Percentiles rank a stretch among this genome's conserved stretches.
These are phyloP conservation scores for Macrophomina phaseolina DNA, from an alignment of 2,329 filamentous ascomycete genomes.

Conservation along the genomic window DNA sequence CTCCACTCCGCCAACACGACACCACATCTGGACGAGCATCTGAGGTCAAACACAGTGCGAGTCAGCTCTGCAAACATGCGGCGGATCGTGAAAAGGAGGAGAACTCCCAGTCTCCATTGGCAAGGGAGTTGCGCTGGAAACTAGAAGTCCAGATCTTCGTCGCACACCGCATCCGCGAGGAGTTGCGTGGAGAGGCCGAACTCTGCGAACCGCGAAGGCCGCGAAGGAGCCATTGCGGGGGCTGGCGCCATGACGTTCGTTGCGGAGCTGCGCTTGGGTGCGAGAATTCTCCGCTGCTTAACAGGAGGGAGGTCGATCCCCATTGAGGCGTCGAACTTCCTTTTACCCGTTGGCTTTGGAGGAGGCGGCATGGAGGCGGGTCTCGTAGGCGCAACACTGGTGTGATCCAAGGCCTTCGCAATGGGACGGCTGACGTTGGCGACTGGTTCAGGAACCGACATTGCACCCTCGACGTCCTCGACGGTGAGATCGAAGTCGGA, in stretches of 20 bases:
- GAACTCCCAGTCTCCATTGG: too few species aligned
- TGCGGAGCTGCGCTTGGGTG: background rate
- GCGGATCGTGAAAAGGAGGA: too few species aligned
- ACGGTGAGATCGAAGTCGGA: background rate
- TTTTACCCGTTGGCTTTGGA: background rate
- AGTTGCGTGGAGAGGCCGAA: constrained; percentile 22
- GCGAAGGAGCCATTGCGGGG: background rate
- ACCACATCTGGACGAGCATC: too few species aligned
- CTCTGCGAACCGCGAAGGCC: background rate
- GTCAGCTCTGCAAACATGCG: too few species aligned
- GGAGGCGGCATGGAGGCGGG: background rate
- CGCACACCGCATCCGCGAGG: background rate
- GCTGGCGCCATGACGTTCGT: background rate
- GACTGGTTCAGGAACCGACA: background rate
- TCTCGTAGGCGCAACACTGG: background rate
- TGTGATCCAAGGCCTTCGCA: background rate
- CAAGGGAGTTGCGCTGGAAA: too few species aligned
- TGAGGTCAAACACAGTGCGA: too few species aligned
- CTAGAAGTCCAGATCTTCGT: background rate
- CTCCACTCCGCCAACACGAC: too few species aligned
- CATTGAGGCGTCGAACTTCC: background rate
- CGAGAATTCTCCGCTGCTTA: background rate
- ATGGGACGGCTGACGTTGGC: too few species aligned
- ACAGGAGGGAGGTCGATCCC: background rate
- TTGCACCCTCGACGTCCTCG: background rate